Evolutionary conservation across 1,284 basidiomycete genomes (phyloP), one percentile per base, ranked within the genome.

Genomic region (Boletus austroedulis): DNA sequence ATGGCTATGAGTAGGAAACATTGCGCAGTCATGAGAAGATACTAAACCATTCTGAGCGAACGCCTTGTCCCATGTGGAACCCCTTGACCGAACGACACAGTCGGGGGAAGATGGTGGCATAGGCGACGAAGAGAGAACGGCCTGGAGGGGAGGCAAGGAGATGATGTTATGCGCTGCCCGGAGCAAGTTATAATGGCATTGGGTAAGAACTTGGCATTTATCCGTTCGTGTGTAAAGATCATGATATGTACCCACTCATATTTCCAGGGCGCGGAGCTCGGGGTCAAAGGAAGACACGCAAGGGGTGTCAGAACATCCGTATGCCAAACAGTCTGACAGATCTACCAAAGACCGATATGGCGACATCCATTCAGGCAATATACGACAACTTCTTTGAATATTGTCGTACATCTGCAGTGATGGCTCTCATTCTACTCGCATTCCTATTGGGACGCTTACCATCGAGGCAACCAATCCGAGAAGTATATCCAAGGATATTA

Each of bases 311-410:
- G 74, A 74, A 73, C 70, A 73, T 76, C 71, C 61, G 61, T 53
- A 69, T 41, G 56, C 79, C 76, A 79, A 76, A 77, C 78, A 77
- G 73, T 74, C 74, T 70, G 77, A 76, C 78, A 82, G 76, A 79
- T 80, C 77, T 73, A 65, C 62, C 47, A 48, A 66, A 63, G 70
- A 76, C 75, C 75, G 73, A 81, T 80, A 75, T 77, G 75, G 77
- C 67, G 62, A 73, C 68, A 71, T 76, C 74, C 65, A 71, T 67
- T 67, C 73, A 72, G 77, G 77, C 61, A 66, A 66, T 67, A 67
- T 71, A 68, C 57, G 65, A 62, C 55, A 71, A n/a, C 73, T 74
- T 67, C 58, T 72, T 67, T 64, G 62, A 62, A 62, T 69, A 65
- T 65, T 59, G 55, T 61, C 68, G 60, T 60, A 60, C 60, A 64